These are phyloP conservation scores for Pascua guehoae DNA, from an alignment of 1,284 basidiomycete species.

Conservation along the genomic window DNA sequence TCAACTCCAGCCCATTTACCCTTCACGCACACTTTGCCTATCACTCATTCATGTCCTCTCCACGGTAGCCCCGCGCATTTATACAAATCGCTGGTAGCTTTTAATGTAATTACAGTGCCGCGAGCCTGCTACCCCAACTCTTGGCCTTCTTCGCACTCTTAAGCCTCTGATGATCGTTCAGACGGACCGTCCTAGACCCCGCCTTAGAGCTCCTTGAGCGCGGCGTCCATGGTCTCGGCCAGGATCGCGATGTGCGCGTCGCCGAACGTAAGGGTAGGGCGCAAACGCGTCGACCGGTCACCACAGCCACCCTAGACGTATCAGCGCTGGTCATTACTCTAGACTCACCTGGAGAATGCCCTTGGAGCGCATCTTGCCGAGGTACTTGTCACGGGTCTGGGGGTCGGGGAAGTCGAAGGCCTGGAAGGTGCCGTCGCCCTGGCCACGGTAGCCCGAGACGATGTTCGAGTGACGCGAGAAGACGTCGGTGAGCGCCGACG, in stretches of 20 bases:
- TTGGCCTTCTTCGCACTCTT: too few species aligned
- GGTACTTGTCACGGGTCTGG: constrained; percentile 49
- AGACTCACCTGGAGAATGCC: constrained; percentile 45
- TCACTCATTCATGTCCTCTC: too few species aligned
- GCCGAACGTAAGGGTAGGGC: constrained; percentile 55
- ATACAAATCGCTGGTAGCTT: too few species aligned
- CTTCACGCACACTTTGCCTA: too few species aligned
- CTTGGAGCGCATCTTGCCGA: constrained; percentile 48
- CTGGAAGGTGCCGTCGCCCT: constrained; percentile 54
- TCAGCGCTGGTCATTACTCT: constrained; percentile 10
- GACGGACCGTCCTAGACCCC: too few species aligned
- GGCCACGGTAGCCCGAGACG: constrained; percentile 51
- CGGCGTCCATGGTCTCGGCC: constrained; percentile 39
- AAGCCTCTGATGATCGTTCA: too few species aligned
- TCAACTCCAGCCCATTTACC: too few species aligned
- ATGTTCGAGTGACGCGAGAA: constrained; percentile 24
- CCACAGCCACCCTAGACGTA: constrained; percentile 26
- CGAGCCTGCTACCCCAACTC: too few species aligned
- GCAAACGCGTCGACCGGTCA: constrained; percentile 50
- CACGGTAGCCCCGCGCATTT: too few species aligned
- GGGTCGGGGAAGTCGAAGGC: constrained; percentile 52
- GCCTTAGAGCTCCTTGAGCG: constrained; percentile 30
- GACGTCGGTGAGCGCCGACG: constrained; percentile 38
- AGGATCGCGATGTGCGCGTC: constrained; percentile 51
- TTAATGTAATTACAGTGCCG: too few species aligned